Evolutionary conservation across 148 eudicot species (phyloP).

Genomic region (Arbutus unedo): DNA sequence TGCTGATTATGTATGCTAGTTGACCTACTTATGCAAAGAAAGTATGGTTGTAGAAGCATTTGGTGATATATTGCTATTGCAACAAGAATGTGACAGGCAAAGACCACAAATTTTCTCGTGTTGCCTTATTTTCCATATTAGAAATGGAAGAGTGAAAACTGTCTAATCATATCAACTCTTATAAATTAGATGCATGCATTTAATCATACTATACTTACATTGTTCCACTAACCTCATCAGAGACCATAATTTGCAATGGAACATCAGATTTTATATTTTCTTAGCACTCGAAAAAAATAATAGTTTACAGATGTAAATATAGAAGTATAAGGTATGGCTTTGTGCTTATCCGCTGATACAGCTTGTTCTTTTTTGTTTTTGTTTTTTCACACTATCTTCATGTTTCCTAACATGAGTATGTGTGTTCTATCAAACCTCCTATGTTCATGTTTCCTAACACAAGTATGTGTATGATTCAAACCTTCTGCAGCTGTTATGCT

Average conservation of each 20-base stretch:
- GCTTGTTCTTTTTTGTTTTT: not conserved
- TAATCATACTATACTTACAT: not conserved
- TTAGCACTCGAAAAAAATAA: not conserved
- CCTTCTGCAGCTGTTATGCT: slow-evolving; percentile 73
- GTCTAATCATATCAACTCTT: not conserved
- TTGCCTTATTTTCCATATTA: not conserved
- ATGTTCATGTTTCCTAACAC: not conserved
- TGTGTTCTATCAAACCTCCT: not conserved
- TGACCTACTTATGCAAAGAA: not conserved
- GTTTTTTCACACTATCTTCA: not conserved
- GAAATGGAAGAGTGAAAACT: not conserved
- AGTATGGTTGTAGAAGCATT: not conserved
- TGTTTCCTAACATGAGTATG: slow-evolving; percentile 4
- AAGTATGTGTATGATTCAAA: slow-evolving; percentile 1
- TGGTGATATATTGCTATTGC: not conserved
- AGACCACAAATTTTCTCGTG: not conserved
- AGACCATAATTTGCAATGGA: not conserved
- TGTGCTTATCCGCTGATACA: slow-evolving; percentile 1
- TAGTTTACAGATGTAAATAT: not conserved
- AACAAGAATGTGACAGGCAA: not conserved
- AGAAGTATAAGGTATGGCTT: not conserved
- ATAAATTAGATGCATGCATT: not conserved
- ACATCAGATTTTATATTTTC: not conserved
- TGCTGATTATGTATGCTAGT: not conserved
- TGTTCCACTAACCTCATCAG: not conserved